Conservation (phyloP, 2,329 filamentous ascomycete genomes). For the Stagonosporopsis chrysanthemi region DNA sequence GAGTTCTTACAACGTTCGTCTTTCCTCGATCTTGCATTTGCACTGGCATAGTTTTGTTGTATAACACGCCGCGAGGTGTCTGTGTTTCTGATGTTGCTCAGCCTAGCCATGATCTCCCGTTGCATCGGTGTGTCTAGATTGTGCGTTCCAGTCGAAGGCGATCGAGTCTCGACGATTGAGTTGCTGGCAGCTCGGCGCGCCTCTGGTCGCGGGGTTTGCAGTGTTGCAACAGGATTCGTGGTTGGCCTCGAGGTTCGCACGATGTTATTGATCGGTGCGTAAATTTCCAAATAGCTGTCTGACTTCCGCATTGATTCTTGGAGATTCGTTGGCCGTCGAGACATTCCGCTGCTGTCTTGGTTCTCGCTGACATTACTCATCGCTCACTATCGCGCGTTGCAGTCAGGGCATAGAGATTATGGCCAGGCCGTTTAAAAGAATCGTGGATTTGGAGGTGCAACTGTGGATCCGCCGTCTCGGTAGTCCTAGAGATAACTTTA, state of each 20-base stretch:
- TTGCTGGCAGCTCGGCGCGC: slow-evolving; percentile 22
- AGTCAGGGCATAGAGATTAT: not conserved
- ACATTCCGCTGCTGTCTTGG: not conserved
- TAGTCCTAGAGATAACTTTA: too few relatives aligned
- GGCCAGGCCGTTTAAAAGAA: too few relatives aligned
- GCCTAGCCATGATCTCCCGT: not conserved
- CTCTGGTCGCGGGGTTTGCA: not conserved
- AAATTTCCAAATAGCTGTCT: not conserved
- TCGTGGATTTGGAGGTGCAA: not conserved
- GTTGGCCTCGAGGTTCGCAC: not conserved
- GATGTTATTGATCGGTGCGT: not conserved
- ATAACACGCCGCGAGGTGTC: not conserved
- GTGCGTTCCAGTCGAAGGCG: slow-evolving; percentile 16
- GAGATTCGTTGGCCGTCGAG: not conserved
- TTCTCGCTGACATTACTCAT: not conserved
- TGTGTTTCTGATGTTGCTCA: not conserved
- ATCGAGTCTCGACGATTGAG: slow-evolving; percentile 13
- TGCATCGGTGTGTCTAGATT: slow-evolving; percentile 1
- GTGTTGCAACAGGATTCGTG: not conserved
- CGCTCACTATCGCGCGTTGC: not conserved
- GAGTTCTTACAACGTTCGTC: not conserved
- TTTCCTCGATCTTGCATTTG: not conserved
- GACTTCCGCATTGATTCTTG: not conserved
- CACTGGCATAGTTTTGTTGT: not conserved
- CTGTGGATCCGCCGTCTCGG: too few relatives aligned